These are phyloP conservation scores for Neopestalotiopsis sp. DNA, from an alignment of 2,329 filamentous ascomycete species.

Conservation along the genomic window DNA sequence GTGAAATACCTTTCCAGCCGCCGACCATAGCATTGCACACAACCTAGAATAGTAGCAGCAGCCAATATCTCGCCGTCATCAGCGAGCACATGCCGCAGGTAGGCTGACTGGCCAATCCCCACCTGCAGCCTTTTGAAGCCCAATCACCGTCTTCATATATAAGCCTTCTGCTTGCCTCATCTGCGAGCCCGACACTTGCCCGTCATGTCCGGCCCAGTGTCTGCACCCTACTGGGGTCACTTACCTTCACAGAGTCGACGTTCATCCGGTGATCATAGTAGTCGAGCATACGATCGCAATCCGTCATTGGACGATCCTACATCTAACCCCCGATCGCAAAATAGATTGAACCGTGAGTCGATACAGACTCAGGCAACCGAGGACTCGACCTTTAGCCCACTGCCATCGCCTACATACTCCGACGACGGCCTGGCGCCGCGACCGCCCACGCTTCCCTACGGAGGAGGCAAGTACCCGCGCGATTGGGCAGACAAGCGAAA, in stretches of 20 bases:
- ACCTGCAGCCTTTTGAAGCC: slow-evolving; percentile 18
- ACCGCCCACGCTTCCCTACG: slow-evolving; percentile 61
- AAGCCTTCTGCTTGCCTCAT: background rate
- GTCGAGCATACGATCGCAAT: slow-evolving; percentile 35
- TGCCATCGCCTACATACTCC: slow-evolving; percentile 58
- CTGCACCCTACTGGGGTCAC: slow-evolving; percentile 61
- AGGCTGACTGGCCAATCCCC: slow-evolving; percentile 14
- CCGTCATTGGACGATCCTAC: slow-evolving; percentile 36
- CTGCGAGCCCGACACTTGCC: slow-evolving; percentile 15
- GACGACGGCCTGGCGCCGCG: slow-evolving; percentile 62
- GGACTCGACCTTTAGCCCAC: slow-evolving; percentile 63
- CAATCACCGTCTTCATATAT: slow-evolving; percentile 31
- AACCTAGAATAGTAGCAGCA: slow-evolving; percentile 12
- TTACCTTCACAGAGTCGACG: slow-evolving; percentile 56
- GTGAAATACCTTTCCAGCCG: slow-evolving; percentile 19
- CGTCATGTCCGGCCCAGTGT: slow-evolving; percentile 18
- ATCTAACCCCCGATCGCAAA: slow-evolving; percentile 41
- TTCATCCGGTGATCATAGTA: slow-evolving; percentile 39
- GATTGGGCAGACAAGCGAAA: slow-evolving; percentile 49
- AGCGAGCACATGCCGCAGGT: background rate
- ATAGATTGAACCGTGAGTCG: slow-evolving; percentile 57
- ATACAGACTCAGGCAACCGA: slow-evolving; percentile 61
- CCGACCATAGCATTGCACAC: slow-evolving; percentile 24
- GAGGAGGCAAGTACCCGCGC: slow-evolving; percentile 44
- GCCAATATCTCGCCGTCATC: background rate